Evolutionary conservation across 1,284 basidiomycete genomes (phyloP), one percentile per base, ranked within the genome.

Genomic region (Trametes versicolor): DNA sequence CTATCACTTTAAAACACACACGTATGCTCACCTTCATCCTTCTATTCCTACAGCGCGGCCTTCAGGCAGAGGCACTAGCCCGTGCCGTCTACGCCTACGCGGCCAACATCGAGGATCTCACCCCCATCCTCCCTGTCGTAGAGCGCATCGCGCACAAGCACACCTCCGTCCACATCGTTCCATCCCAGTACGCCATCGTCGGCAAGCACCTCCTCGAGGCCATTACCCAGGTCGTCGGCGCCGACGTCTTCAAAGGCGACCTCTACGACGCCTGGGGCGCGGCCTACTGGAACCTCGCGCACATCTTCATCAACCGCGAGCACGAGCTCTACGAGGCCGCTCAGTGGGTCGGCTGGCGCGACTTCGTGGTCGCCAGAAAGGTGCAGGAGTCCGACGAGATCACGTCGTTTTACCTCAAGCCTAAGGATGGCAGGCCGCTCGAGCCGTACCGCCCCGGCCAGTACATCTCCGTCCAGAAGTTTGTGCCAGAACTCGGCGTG

Each of bases 101-200:
- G 1, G 58, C 67, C 32, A 63, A 74, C 66, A 74, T 74, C 65
- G 69, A 73, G 59, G 71, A 73, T 52, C 71, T 74, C 43, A 64
- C 70, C 12, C 70, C 70, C 12, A 63, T 74, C 62, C 61, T 71
- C 9, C 71, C 73, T 37, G 66, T 71, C 27, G 71, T 74, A 27
- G 73, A 74, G 63, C 72, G 71, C 59, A 68, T 74, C 60, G 69
- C 67, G 43, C 59, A 74, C 64, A 73, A 73, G 55, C 73, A 74
- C 60, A 66, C 72, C 10, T 72, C 73, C 39, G 65, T 74, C 29
- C 64, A 71, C 63, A 71, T 74, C 62, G 34, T 58, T 19, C 72
- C 73, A 5, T 58, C 53, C 36, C 72, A 74, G 29, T 74, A 74
- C 60, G 58, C 63, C 49, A 69, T 73, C 62, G 73, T 74, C 48